Percentiles rank a stretch among this genome's conserved stretches.
phyloP scores from a whole-genome alignment of 495 filamentous ascomycete genomes.

The Cudoniella acicularis region DNA sequence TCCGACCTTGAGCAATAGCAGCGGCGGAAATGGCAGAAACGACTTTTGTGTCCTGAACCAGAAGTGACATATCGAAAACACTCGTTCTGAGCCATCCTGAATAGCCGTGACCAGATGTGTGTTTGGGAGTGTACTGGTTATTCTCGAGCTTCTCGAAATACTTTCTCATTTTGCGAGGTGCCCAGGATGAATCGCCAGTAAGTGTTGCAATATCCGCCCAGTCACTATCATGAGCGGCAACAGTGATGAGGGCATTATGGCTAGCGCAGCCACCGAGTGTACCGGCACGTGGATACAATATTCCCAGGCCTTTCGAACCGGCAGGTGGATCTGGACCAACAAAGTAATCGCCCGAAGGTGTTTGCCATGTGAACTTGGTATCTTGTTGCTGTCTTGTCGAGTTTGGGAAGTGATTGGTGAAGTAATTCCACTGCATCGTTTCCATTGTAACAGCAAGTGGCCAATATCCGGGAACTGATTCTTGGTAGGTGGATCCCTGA shows the following conservation, averaged over 20 bases:
- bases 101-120: conserved; percentile 49
- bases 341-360: conserved; percentile 36
- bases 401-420: conserved; percentile 42
- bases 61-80: conserved; percentile 41
- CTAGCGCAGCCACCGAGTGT: conserved; percentile 44
- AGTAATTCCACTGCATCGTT: conserved; percentile 44
- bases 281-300: conserved; percentile 44
- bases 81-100: conserved; percentile 54
- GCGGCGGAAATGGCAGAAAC: conserved; percentile 46
- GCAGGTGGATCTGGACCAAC: conserved; percentile 36
- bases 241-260: conserved; percentile 44
- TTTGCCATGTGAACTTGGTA: conserved; percentile 42
- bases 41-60: conserved; percentile 49
- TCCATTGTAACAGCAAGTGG: conserved; percentile 37
- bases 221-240: conserved; percentile 41
- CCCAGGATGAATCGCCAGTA: conserved; percentile 41
- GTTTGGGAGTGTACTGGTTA: conserved; percentile 45
- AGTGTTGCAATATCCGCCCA: conserved; percentile 40
- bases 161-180: conserved; percentile 39
- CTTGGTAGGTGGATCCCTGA: conserved; percentile 39
- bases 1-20: conserved; percentile 40
- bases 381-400: conserved; percentile 37
- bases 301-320: conserved; percentile 38
- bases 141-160: conserved; percentile 50
- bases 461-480: conserved; percentile 13